Evolutionary conservation across 345 rosid species (phyloP).

Genomic region (Gossypioides kirkii): DNA sequence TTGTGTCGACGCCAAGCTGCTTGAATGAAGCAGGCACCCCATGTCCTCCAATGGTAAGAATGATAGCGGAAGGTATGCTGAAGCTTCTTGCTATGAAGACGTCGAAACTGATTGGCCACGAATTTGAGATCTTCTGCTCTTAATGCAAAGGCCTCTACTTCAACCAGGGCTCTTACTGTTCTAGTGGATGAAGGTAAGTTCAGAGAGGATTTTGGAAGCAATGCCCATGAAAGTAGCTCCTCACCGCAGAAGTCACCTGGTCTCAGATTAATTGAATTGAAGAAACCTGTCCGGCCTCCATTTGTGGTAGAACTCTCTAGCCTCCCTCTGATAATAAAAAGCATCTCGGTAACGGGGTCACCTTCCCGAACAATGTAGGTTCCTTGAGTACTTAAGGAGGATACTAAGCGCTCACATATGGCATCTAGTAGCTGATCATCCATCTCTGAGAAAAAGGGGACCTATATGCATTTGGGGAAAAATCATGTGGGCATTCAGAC

Average conservation of each 20-base stretch:
- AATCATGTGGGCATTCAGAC: background rate
- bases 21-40: slow-evolving; percentile 69
- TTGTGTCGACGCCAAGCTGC: slow-evolving; percentile 56
- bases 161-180: slow-evolving; percentile 48
- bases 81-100: slow-evolving; percentile 59
- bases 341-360: slow-evolving; percentile 59
- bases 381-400: slow-evolving; percentile 53
- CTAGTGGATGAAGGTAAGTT: slow-evolving; percentile 59
- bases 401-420: slow-evolving; percentile 52
- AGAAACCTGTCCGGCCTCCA: slow-evolving; percentile 64
- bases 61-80: slow-evolving; percentile 58
- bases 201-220: slow-evolving; percentile 47
- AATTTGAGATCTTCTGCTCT: slow-evolving; percentile 59
- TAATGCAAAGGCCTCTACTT: slow-evolving; percentile 64
- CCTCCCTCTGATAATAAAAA: slow-evolving; percentile 52
- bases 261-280: slow-evolving; percentile 45
- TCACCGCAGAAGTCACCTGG: slow-evolving; percentile 65
- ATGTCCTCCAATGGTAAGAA: slow-evolving; percentile 65
- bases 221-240: slow-evolving; percentile 63
- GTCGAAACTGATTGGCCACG: slow-evolving; percentile 59
- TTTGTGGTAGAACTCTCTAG: slow-evolving; percentile 61
- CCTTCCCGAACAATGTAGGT: slow-evolving; percentile 60
- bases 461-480: slow-evolving; percentile 23
- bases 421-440: slow-evolving; percentile 66
- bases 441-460: slow-evolving; percentile 60